Conservation (phyloP, 257 asterid genomes). For the Solanum piurae region DNA sequence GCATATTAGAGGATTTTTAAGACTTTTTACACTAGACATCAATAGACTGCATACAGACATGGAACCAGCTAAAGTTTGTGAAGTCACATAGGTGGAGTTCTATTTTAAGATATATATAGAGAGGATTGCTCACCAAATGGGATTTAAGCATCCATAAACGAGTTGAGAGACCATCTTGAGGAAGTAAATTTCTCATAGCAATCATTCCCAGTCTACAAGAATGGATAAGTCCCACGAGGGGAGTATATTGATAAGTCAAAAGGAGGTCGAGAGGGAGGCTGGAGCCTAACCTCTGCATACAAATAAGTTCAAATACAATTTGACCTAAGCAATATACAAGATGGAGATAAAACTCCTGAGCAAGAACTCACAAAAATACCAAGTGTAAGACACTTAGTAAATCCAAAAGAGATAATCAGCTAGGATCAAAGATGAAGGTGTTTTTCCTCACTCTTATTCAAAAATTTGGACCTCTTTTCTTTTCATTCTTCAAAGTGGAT, state of each 20-base stretch:
- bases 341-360: too few relatives aligned
- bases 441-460: neutral
- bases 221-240: constrained; percentile 19
- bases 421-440: neutral
- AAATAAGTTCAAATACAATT: too few relatives aligned
- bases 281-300: too few relatives aligned
- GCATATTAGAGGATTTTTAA: neutral
- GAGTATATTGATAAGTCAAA: too few relatives aligned
- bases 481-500: neutral
- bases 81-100: neutral
- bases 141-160: neutral
- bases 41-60: neutral
- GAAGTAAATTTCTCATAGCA: constrained; percentile 63
- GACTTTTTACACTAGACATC: neutral
- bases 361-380: too few relatives aligned
- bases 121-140: neutral
- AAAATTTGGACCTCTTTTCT: neutral
- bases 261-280: too few relatives aligned
- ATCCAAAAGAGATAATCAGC: too few relatives aligned
- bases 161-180: constrained; percentile 43
- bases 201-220: constrained; percentile 91
- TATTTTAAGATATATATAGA: neutral
- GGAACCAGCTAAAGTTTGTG: neutral
- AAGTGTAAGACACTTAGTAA: too few relatives aligned
- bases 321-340: too few relatives aligned